Percentiles rank a stretch among this genome's conserved stretches.
phyloP scores from a whole-genome alignment of 306 rosid species.

The Fragaria ananassa region DNA sequence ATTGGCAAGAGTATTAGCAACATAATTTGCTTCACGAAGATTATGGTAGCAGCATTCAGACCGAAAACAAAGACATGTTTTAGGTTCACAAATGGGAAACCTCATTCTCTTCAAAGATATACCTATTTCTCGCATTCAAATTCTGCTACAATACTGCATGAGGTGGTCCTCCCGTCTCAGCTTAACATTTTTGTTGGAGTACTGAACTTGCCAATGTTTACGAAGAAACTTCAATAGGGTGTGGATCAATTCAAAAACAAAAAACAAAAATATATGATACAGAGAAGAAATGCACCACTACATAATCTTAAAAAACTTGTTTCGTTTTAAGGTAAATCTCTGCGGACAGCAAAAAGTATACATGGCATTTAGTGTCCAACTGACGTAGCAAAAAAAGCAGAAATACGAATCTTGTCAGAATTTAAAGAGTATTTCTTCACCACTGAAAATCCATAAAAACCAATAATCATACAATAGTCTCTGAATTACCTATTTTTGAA shows the following conservation, averaged over 20 bases:
- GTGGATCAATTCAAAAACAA: too few relatives aligned
- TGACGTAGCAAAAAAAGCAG: not conserved
- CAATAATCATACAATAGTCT: not conserved
- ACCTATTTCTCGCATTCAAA: not conserved
- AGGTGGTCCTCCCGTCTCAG: not conserved
- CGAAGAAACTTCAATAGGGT: too few relatives aligned
- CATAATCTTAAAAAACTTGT: not conserved
- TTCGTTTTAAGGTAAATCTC: not conserved
- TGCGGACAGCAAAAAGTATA: not conserved
- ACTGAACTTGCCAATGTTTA: not conserved
- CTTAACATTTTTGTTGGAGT: not conserved
- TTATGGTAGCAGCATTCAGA: not conserved
- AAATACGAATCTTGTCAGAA: not conserved
- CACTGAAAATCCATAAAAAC: not conserved
- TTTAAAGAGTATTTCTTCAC: not conserved
- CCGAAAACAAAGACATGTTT: not conserved
- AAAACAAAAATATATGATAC: not conserved
- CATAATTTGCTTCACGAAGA: too few relatives aligned
- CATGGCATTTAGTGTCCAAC: not conserved
- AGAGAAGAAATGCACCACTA: not conserved
- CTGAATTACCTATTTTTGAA: conserved; percentile 50
- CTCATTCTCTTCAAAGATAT: not conserved
- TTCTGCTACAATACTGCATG: not conserved
- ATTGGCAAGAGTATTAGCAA: too few relatives aligned
- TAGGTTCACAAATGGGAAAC: not conserved